These are phyloP conservation scores for Apophysomyces elegans DNA, from an alignment of 371 early-diverging fungal genomes.

Conservation along the genomic window DNA sequence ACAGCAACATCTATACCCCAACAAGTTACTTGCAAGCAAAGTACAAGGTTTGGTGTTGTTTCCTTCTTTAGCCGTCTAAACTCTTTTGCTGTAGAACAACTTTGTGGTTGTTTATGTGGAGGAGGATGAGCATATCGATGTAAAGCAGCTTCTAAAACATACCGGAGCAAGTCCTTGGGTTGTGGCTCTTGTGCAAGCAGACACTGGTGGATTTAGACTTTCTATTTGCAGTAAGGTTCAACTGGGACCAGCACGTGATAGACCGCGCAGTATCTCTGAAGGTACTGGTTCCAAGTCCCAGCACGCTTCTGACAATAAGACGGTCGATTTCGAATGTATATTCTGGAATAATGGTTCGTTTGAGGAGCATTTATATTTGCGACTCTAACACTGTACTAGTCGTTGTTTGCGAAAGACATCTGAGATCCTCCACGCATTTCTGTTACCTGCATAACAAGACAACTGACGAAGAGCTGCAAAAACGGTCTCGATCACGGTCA, in stretches of 20 bases:
- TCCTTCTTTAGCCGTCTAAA: constrained; percentile 11
- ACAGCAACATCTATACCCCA: constrained; percentile 31
- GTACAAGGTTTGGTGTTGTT: constrained; percentile 28
- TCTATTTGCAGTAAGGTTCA: constrained; percentile 27
- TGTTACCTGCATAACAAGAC: constrained; percentile 28
- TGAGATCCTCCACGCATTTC: constrained; percentile 32
- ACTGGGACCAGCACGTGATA: background rate
- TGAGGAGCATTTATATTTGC: constrained; percentile 2
- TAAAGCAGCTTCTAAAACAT: constrained; percentile 6
- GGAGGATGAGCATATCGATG: constrained; percentile 27
- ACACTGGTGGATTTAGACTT: constrained; percentile 43
- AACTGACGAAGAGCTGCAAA: constrained; percentile 15
- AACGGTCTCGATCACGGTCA: constrained; percentile 44
- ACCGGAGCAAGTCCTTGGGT: constrained; percentile 38
- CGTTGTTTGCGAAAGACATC: constrained; percentile 38
- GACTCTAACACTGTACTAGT: constrained; percentile 24
- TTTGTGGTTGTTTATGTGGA: constrained; percentile 52
- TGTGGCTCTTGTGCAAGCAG: constrained; percentile 41
- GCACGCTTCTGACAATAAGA: constrained; percentile 11
- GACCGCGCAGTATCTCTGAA: background rate
- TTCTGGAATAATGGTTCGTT: constrained; percentile 52
- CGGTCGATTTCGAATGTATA: constrained; percentile 43
- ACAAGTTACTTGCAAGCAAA: constrained; percentile 30
- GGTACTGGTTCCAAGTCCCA: background rate
- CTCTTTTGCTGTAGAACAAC: constrained; percentile 34